Base-by-base conservation (phyloP, 1,284 basidiomycete genomes). In the Melampsora occidentalis region DNA sequence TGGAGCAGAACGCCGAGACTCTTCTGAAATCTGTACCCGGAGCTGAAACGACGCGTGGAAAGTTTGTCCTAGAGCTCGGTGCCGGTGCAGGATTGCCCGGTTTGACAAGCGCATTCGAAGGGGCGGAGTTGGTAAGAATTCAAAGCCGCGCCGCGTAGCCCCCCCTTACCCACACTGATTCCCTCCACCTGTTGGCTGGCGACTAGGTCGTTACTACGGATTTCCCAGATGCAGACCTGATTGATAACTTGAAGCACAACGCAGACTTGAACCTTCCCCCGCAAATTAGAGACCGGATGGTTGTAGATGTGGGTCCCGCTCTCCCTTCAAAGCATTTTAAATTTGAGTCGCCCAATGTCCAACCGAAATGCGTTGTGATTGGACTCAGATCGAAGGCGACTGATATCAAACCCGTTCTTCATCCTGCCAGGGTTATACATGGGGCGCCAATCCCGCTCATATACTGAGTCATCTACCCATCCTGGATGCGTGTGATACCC, bases 171-270 rank as follows among this genome's bases (percentile, higher is more conserved):
- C 14, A 53, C 25, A 42, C 7, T 31, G 6, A 39, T 22, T 31
- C 48, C 49, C 20, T 49, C 25, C 28, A 9, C 12, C 22, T 49
- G 67, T 14, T 16, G 33, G n/a, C 39, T 28, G 39, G 10, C 10
- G 25, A 16, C 22, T 18, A 75, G 71, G 71, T 75, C 20, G 64
- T 75, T 46, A 46, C 71, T 5, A 75, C 71, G 2, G 71, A 75
- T 42, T 75, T 75, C 53, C 71, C 71, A 6, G 71, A 75, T 59
- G 49, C 71, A 22, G 64, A 57, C 48, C 51, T 75, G 51, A 67
- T 75, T n/a, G 42, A 42, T 10, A 75, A 75, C 42, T 46, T 75
- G 49, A 49, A 66, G 46, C 59, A 25, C 35, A 75, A 75, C 31
- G 64, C 64, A 25, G 57, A 67, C 61, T 10, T 20, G 16, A 75